A percentile compares a stretch with the other conserved stretches of the same genome.
Conservation (phyloP, 495 filamentous ascomycete species). For the Bombardia bombarda region DNA sequence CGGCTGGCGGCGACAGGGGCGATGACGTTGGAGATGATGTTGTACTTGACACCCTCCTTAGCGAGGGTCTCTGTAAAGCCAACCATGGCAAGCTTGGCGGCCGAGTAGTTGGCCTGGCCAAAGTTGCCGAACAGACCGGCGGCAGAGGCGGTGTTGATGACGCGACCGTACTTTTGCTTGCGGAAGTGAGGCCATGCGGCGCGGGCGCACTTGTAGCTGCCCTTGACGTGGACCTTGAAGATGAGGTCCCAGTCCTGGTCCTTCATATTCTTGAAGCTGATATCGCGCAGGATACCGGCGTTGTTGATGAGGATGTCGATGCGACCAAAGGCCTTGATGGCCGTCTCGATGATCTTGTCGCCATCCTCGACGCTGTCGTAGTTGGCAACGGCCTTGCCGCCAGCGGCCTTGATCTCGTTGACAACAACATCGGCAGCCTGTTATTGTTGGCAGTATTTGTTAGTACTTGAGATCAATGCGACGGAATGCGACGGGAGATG, state of each 20-base stretch:
- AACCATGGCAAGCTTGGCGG: constrained; percentile 92
- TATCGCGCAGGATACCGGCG: constrained; percentile 90
- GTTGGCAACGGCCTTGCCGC: constrained; percentile 96
- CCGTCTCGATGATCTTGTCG: constrained; percentile 92
- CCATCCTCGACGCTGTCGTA: constrained; percentile 96
- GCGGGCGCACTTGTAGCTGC: constrained; percentile 92
- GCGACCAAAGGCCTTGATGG: constrained; percentile 84
- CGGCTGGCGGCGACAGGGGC: constrained; percentile 92
- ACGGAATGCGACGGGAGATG: background rate
- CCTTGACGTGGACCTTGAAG: constrained; percentile 87
- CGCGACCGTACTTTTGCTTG: constrained; percentile 93
- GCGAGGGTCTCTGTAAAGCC: constrained; percentile 98
- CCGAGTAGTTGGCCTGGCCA: constrained; percentile 95
- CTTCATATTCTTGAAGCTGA: constrained; percentile 99
- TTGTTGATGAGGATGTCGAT: constrained; percentile 97
- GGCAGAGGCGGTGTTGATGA: constrained; percentile 94
- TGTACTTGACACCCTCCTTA: constrained; percentile 97
- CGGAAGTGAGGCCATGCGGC: constrained; percentile 98
- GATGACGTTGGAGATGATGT: constrained; percentile 94
- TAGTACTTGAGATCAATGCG: constrained; percentile 2
- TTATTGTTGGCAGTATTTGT: constrained; percentile 6
- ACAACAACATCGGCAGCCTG: constrained; percentile 95
- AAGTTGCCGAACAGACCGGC: constrained; percentile 95
- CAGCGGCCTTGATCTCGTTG: constrained; percentile 82
- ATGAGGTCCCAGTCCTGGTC: constrained; percentile 96